Percentiles rank a stretch among this genome's conserved stretches.
Evolutionary conservation across 345 rosid genomes (phyloP).

Genomic region (Murraya koenigii): DNA sequence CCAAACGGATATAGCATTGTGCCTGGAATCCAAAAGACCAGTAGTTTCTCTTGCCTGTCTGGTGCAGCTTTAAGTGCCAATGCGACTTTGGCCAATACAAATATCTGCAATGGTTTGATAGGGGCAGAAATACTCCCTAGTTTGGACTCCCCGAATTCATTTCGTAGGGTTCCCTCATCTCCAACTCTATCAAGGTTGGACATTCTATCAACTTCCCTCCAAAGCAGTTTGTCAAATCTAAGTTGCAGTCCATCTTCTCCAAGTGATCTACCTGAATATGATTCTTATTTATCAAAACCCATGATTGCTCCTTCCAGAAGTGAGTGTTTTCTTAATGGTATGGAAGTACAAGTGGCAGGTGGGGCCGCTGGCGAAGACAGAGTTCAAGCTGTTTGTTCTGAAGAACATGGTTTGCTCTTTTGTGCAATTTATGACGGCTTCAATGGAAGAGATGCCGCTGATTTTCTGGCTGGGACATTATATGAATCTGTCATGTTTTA

Average conservation of each 20-base stretch:
- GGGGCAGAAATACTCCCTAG: slow-evolving; percentile 87
- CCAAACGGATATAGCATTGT: slow-evolving; percentile 31
- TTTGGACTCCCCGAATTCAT: slow-evolving; percentile 87
- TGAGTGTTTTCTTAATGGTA: slow-evolving; percentile 68
- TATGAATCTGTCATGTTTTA: slow-evolving; percentile 66
- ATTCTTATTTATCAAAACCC: slow-evolving; percentile 51
- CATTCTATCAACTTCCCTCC: slow-evolving; percentile 82
- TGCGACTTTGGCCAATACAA: slow-evolving; percentile 93
- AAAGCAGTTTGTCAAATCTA: slow-evolving; percentile 67
- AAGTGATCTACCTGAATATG: slow-evolving; percentile 57
- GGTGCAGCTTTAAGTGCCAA: slow-evolving; percentile 97
- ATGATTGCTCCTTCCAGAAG: slow-evolving; percentile 62
- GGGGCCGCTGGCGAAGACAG: slow-evolving; percentile 99
- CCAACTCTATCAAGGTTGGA: slow-evolving; percentile 78
- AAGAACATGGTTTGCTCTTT: slow-evolving; percentile 90
- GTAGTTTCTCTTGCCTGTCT: slow-evolving; percentile 90
- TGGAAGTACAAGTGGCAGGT: slow-evolving; percentile 92
- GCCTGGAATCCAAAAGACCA: slow-evolving; percentile 47
- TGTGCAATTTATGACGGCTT: slow-evolving; percentile 95
- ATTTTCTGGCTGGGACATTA: slow-evolving; percentile 91
- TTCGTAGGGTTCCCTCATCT: slow-evolving; percentile 74
- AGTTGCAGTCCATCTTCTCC: slow-evolving; percentile 78
- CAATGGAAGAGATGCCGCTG: slow-evolving; percentile 98
- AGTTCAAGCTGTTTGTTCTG: slow-evolving; percentile 97
- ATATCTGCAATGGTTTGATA: slow-evolving; percentile 85